Conservation (phyloP, 2,329 filamentous ascomycete species). For the Dothidotthia symphoricarpi region DNA sequence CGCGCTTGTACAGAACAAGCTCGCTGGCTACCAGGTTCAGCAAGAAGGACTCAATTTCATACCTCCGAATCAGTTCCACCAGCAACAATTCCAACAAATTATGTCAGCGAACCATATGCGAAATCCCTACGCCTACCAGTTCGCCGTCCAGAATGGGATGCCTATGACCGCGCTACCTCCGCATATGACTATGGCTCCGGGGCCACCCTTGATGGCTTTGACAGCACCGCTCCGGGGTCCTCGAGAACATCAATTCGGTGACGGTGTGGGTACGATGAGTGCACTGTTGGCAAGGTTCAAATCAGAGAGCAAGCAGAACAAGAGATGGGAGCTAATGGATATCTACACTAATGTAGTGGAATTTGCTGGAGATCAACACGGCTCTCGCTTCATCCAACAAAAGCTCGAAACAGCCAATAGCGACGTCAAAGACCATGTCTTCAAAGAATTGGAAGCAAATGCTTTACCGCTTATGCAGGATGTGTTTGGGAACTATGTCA, state of each 20-base stretch:
- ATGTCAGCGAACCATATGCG: conserved; percentile 39
- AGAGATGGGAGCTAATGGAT: conserved; percentile 80
- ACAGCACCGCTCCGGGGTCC: conserved; percentile 45
- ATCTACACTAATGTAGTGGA: conserved; percentile 87
- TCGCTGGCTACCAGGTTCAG: conserved; percentile 49
- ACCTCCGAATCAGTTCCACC: conserved; percentile 34
- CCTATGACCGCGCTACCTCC: conserved; percentile 36
- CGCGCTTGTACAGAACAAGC: conserved; percentile 50
- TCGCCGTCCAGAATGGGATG: conserved; percentile 38
- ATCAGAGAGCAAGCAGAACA: conserved; percentile 67
- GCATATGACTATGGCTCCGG: conserved; percentile 36
- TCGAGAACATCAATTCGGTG: conserved; percentile 54
- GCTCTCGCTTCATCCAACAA: conserved; percentile 90
- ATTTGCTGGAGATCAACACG: conserved; percentile 93
- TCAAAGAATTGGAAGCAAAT: conserved; percentile 81
- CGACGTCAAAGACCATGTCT: conserved; percentile 90
- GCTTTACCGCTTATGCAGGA: conserved; percentile 89
- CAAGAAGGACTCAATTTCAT: conserved; percentile 39
- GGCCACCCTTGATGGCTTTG: conserved; percentile 38
- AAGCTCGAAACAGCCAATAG: conserved; percentile 92
- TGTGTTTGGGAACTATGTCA: conserved; percentile 97
- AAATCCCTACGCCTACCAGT: conserved; percentile 38
- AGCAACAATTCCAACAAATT: conserved; percentile 34
- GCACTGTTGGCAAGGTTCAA: conserved; percentile 77
- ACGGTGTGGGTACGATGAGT: conserved; percentile 63